Percentiles rank a stretch among this genome's conserved stretches.
phyloP scores from a whole-genome alignment of 1,139 yeast species.

The Eremothecium cymbalariae region DNA sequence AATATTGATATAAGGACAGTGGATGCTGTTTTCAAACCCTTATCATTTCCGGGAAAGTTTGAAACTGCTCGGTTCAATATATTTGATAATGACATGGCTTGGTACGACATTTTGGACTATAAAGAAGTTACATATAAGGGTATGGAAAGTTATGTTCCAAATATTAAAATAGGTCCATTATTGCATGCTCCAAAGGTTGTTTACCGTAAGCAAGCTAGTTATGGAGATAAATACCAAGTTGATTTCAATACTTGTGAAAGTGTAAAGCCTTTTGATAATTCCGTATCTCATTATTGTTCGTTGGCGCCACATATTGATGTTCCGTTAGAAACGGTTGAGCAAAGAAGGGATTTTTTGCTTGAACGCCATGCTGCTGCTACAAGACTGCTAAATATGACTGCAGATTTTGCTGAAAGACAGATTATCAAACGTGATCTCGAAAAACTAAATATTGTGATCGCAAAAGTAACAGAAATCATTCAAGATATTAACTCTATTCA shows the following conservation, averaged over 20 bases:
- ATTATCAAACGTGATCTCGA: conserved; percentile 1
- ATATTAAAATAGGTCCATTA: conserved; percentile 54
- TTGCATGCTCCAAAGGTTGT: conserved; percentile 68
- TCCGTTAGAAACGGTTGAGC: conserved; percentile 17
- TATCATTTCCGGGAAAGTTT: conserved; percentile 36
- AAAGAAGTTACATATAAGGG: conserved; percentile 50
- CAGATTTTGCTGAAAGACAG: background rate
- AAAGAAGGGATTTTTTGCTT: conserved; percentile 21
- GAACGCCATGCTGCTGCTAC: conserved; percentile 16
- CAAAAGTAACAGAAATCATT: conserved; percentile 2
- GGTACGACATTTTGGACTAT: conserved; percentile 81
- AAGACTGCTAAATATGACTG: conserved; percentile 1
- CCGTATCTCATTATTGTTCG: conserved; percentile 57
- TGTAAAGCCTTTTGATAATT: conserved; percentile 37
- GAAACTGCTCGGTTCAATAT: conserved; percentile 23
- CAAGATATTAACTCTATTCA: background rate
- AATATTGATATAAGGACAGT: conserved; percentile 66
- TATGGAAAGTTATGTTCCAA: conserved; percentile 41
- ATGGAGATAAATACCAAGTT: conserved; percentile 34
- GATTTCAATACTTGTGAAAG: conserved; percentile 31
- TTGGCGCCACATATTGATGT: conserved; percentile 36
- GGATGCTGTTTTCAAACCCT: conserved; percentile 57
- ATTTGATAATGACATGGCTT: conserved; percentile 43
- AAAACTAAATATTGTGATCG: conserved; percentile 9
- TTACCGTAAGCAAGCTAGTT: conserved; percentile 59